Evolutionary conservation across 768 basidiomycete species (phyloP).

Genomic region (Asterophora lycoperdoides): DNA sequence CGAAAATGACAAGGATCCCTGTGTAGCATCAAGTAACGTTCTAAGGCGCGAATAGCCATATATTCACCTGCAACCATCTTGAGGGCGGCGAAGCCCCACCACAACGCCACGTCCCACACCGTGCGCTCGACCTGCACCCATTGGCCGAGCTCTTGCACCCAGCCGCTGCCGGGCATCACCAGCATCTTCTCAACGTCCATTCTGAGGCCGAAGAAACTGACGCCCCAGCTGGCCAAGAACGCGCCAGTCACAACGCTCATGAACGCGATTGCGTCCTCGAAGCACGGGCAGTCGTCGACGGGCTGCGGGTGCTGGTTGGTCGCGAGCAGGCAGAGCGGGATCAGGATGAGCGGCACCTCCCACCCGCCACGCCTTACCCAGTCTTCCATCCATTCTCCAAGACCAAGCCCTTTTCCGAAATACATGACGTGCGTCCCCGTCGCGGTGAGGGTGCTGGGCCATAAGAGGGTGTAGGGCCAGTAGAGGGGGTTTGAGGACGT

Average conservation of each 20-base stretch:
- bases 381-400: constrained; percentile 29
- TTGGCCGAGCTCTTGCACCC: constrained; percentile 27
- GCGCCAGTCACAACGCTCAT: constrained; percentile 81
- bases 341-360: constrained; percentile 57
- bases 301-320: constrained; percentile 93
- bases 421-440: constrained; percentile 24
- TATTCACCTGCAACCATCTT: constrained; percentile 44
- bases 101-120: constrained; percentile 37
- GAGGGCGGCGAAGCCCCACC: constrained; percentile 42
- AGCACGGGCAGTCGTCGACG: constrained; percentile 96
- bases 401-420: constrained; percentile 36
- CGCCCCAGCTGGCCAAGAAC: constrained; percentile 64
- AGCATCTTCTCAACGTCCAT: constrained; percentile 19
- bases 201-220: constrained; percentile 39
- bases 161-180: constrained; percentile 60
- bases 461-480: constrained; percentile 20
- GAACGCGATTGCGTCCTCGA: constrained; percentile 95
- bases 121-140: constrained; percentile 35
- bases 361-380: constrained; percentile 37
- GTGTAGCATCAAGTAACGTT: constrained; percentile 2
- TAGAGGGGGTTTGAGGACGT: constrained; percentile 27
- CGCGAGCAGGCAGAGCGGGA: constrained; percentile 61
- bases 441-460: constrained; percentile 17
- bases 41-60: not conserved
- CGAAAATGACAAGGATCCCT: constrained; percentile 78